Evolutionary conservation across 148 eudicot genomes (phyloP), one percentile per base, ranked within the genome.

Genomic region (Spergularia bocconei): DNA sequence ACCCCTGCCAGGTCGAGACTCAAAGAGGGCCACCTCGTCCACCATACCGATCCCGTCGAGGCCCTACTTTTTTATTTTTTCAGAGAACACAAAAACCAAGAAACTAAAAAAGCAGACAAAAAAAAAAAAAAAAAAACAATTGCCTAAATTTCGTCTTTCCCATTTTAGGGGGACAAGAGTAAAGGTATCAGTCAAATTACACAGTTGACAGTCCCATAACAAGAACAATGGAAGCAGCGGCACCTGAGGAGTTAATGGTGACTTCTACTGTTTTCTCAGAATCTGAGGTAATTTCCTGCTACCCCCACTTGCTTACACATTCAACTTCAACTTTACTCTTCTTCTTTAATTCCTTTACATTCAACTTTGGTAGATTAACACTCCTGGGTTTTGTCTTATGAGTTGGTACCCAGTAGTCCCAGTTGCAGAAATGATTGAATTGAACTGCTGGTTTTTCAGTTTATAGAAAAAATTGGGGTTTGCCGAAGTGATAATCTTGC

Each of bases 271-370:
- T 75, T 69, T 79, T 79, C 78, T 62, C 75, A 2, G 70, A 61
- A 4, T 79, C 82, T 63, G 82, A 79, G 78, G 82, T 79, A 21
- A 69, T 38, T 67, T 29, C 47, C 1, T 33, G 11, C 51, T 7
- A 52, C 23, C 23, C 23, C 13, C 44, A 17, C 69, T 33, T 11
- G 1, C 51, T 4, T 70, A 15, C 9, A 8, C 29, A 29, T 14
- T 48, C 58, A 38, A 53, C 29, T 6, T 59, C 56, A 2, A 19
- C n/a, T 25, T 10, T 0, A 19, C 63, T 5, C 5, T 21, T 36
- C 7, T 53, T 12, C 11, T 14, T 1, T 8, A 7, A 36, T 23
- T 47, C 4, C 13, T 5, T 14, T 5, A 17, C 29, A 11, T 56
- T 70, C 3, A 56, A 6, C 10, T 44, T 16, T 0, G 0, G 7